Base-by-base conservation (phyloP, 1,284 basidiomycete genomes). In the Cutaneotrichosporon mucoides region DNA sequence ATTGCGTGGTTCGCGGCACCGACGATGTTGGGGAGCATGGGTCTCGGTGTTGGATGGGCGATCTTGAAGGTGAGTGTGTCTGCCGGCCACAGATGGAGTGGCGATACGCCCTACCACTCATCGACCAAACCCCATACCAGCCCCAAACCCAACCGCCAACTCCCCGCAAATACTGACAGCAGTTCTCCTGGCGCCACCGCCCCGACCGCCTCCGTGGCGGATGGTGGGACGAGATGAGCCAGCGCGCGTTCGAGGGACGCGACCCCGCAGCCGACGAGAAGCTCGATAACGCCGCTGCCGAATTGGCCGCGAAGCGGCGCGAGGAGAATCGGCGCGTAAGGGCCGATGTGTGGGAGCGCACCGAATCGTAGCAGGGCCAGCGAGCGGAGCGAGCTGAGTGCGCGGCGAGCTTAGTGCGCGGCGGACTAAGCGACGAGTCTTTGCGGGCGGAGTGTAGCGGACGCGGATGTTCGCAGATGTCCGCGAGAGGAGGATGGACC, bases 1-100 rank as follows among this genome's bases (percentile, higher is more conserved):
- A 47, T 75, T 4, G 73, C 76, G 6, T 77, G 75, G 66, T 74
- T 79, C 55, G 71, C 74, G 11, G 76, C 76, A 2, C 77, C 77
- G 6, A 55, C 59, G 10, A 68, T 75, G 6, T 54, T 68, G 3
- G 68, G 66, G 6, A 74, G 75, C 0, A 73, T 73, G 61, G 75
- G 70, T 2, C 61, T 77, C 5, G 76, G 75, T 5, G 65, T 74
- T 2, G 53, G 70, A 13, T 74, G 72, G 45, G 74, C 68, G 34
- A 52, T 73, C 6, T 64, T 64, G 35, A 77, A 77, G 66, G 75
- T 76, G 54, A 46, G 72, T 66, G n/a, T n/a, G n/a, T 24, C 24
- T 24, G 24, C 24, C 24, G 24, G 24, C 24, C 24, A 3, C n/a
- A 24, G 24, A 24, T 24, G 24, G 24, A 24, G 24, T 24, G 24